Evolutionary conservation across 2,329 filamentous ascomycete genomes (phyloP).

Genomic region (Diplodia mutila): DNA sequence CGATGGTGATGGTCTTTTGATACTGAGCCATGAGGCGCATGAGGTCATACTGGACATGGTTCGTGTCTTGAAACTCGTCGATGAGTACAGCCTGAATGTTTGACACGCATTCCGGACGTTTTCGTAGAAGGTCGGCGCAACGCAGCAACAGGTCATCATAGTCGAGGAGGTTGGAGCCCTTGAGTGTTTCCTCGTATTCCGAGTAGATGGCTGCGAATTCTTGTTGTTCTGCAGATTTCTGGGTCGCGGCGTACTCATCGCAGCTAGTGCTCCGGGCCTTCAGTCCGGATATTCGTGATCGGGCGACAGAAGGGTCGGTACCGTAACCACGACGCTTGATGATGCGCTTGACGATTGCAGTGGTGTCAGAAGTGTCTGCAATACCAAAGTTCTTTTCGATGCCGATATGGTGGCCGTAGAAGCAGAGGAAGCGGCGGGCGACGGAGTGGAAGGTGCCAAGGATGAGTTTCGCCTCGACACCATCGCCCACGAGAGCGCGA

Average conservation of each 20-base stretch:
- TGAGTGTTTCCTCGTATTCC: conserved; percentile 78
- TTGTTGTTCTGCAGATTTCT: conserved; percentile 57
- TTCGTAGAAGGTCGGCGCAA: conserved; percentile 76
- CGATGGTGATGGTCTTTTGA: conserved; percentile 80
- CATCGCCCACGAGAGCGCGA: conserved; percentile 76
- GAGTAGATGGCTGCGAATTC: conserved; percentile 70
- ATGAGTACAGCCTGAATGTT: conserved; percentile 92
- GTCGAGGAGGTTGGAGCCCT: conserved; percentile 80
- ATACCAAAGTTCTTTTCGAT: conserved; percentile 85
- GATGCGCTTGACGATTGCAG: conserved; percentile 79
- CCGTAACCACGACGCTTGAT: conserved; percentile 71
- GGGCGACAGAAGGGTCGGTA: conserved; percentile 72
- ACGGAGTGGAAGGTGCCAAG: conserved; percentile 96
- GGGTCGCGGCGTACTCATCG: conserved; percentile 46
- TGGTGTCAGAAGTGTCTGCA: conserved; percentile 80
- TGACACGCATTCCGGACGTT: conserved; percentile 77
- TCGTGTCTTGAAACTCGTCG: conserved; percentile 98
- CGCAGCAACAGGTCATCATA: conserved; percentile 90
- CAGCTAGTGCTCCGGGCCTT: conserved; percentile 61
- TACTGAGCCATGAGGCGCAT: conserved; percentile 84
- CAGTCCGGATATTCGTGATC: conserved; percentile 70
- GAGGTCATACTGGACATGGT: conserved; percentile 89
- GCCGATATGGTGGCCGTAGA: conserved; percentile 83
- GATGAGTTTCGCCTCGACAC: conserved; percentile 74
- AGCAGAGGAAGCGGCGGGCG: conserved; percentile 77